Conservation (phyloP, 2,329 filamentous ascomycete genomes). For the Sporothrix dimorphospora region DNA sequence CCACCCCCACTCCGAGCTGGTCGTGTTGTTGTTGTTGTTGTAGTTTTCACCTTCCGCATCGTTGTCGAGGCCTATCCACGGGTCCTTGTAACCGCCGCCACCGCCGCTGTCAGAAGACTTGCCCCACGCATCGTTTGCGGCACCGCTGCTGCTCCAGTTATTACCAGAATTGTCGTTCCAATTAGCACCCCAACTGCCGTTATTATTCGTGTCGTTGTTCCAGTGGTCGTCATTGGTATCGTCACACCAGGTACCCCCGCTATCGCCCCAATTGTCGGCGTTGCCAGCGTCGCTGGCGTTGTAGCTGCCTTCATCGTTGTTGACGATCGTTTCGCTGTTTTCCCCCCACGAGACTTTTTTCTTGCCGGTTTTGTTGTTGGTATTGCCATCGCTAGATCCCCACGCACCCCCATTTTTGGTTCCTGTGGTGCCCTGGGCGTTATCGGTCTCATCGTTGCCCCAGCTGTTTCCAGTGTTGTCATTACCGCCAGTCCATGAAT, state of each 20-base stretch:
- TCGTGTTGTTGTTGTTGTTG: neutral
- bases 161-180: neutral
- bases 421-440: too few relatives aligned
- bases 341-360: neutral
- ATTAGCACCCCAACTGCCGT: neutral
- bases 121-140: neutral
- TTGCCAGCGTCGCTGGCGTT: neutral
- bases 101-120: neutral
- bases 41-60: neutral
- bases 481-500: too few relatives aligned
- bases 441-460: neutral
- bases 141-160: neutral
- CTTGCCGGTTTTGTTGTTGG: neutral
- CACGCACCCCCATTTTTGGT: neutral
- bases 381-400: neutral
- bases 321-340: neutral
- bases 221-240: neutral
- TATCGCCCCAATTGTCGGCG: neutral
- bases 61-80: constrained; percentile 12
- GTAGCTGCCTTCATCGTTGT: neutral
- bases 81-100: constrained; percentile 22
- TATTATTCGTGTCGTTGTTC: neutral
- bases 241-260: neutral
- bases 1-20: neutral
- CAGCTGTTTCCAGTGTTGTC: neutral